Base-by-base conservation (phyloP, 305 asterid species). In the Fraxinus dipetala region DNA sequence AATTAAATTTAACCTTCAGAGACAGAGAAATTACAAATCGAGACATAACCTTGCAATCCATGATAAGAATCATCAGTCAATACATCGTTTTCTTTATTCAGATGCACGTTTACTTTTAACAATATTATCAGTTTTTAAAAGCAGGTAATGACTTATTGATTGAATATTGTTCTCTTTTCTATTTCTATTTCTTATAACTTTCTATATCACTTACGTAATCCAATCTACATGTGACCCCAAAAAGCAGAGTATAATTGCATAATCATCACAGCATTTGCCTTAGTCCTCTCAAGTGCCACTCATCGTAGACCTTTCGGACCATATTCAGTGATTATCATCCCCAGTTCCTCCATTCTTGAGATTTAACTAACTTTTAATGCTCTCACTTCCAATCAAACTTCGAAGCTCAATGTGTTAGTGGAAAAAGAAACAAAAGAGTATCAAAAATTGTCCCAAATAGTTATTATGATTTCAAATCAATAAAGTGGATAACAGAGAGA, bases 361-460 rank as follows among this genome's bases (percentile, higher is more conserved):
- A 61, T 63, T 48, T 80, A 78, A 43, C 80, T 35, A 73, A 69
- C 78, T 76, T 72, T 43, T 72, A 79, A 72, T 78, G 82, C 61
- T 36, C 56, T 72, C 78, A 61, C 3, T 22, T 79, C 74, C 84
- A 35, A 79, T 81, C 43, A 34, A 22, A 70, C 36, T 24, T 81
- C 72, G 74, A 22, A 81, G 51, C 74, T 35, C 38, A 31, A 61
- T 63, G 63, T 36, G 43, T 54, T 67, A 20, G n/a, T 77, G 30
- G 34, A 1, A 65, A 79, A 70, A 30, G 75, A 69, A 69, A 28
- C 38, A 35, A 77, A 61, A 82, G 76, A 30, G 74, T 30, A 35
- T 32, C 78, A 81, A 78, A 45, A 51, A 72, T 80, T 43, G n/a
- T 75, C 7, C 31, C 38, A 74, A 56, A 81, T 1, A 6, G 2